phyloP scores from a whole-genome alignment of 2,329 filamentous ascomycete genomes.

The Aureobasidium sp. region DNA sequence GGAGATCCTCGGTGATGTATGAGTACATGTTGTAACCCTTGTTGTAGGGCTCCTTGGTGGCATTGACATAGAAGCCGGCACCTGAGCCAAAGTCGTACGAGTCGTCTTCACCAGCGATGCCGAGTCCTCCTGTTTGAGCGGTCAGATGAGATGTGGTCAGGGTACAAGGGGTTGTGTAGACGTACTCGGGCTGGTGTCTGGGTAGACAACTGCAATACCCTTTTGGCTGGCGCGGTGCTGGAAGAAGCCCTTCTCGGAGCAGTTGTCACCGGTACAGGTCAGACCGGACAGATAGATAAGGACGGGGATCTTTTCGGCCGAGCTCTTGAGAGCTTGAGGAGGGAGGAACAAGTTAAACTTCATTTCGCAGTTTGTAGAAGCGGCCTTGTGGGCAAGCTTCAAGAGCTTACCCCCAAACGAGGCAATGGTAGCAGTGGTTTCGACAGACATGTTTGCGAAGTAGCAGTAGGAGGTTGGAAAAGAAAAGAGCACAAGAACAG shows the following conservation, averaged over 20 bases:
- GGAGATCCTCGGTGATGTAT: constrained; percentile 87
- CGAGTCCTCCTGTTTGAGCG: constrained; percentile 53
- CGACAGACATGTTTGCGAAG: constrained; percentile 62
- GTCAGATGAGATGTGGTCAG: constrained; percentile 12
- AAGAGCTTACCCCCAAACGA: constrained; percentile 90
- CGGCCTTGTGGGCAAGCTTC: constrained; percentile 74
- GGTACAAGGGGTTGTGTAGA: neutral
- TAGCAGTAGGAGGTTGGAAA: neutral
- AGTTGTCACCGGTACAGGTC: constrained; percentile 84
- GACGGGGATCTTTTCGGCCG: constrained; percentile 62
- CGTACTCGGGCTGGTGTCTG: constrained; percentile 84
- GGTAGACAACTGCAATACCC: constrained; percentile 87
- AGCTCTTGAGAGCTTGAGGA: constrained; percentile 49
- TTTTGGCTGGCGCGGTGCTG: constrained; percentile 70
- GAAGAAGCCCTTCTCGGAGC: constrained; percentile 77
- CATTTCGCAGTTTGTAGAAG: constrained; percentile 79
- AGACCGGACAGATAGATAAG: constrained; percentile 90
- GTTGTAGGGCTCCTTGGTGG: constrained; percentile 64
- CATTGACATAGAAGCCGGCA: constrained; percentile 92
- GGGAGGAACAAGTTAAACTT: constrained; percentile 87
- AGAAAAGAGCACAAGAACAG: too few relatives aligned
- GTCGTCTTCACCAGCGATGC: constrained; percentile 77
- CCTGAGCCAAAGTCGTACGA: constrained; percentile 85
- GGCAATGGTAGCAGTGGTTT: constrained; percentile 79
- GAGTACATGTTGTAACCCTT: constrained; percentile 87